phyloP scores from a whole-genome alignment of 2,329 filamentous ascomycete genomes.

The Calycina herbarum region DNA sequence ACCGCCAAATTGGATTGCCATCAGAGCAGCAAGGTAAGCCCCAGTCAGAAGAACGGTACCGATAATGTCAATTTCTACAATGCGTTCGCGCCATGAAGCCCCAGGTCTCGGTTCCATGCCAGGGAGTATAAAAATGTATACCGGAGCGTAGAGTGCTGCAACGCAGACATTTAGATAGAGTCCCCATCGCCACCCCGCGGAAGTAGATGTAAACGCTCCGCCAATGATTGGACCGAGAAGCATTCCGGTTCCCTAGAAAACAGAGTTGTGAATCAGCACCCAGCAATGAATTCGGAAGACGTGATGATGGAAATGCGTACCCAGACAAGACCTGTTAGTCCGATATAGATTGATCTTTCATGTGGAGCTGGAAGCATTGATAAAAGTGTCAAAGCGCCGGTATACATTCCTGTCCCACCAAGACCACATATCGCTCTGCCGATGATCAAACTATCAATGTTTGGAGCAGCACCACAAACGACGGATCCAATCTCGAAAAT shows the following conservation, averaged over 20 bases:
- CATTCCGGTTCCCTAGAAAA: no score
- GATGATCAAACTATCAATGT: background rate
- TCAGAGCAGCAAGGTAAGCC: background rate
- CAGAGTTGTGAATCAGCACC: no score
- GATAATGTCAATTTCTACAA: background rate
- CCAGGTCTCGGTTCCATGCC: background rate
- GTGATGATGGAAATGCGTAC: no score
- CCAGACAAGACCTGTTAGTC: no score
- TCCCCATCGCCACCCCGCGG: background rate
- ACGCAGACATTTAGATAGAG: background rate
- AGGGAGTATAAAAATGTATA: slow-evolving; percentile 1
- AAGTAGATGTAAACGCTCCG: background rate
- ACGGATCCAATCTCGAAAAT: slow-evolving; percentile 2
- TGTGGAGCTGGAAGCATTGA: no score
- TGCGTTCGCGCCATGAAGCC: background rate
- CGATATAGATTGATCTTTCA: no score
- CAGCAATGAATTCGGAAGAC: no score
- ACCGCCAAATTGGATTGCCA: background rate
- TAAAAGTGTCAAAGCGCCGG: no score
- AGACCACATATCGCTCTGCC: background rate
- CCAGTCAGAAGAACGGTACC: background rate
- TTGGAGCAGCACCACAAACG: background rate
- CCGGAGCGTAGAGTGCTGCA: background rate
- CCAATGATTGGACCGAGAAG: background rate
- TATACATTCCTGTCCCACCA: background rate